Base-by-base conservation (phyloP, 2,329 filamentous ascomycete genomes). In the Hymenoscyphus fructigenus region DNA sequence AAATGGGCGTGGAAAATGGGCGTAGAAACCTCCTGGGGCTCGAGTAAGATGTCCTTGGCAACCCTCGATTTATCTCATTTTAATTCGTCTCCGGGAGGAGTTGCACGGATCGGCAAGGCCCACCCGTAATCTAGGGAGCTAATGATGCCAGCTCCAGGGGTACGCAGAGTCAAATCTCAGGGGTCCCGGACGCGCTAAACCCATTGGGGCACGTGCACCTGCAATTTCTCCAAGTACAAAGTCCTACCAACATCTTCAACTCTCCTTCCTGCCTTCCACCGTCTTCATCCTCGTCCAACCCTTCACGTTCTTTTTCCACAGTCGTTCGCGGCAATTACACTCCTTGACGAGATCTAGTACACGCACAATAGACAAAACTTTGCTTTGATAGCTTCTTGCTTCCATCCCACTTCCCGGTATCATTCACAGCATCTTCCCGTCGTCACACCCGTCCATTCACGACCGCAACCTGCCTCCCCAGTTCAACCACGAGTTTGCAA, bases 281-380 rank as follows among this genome's bases (percentile, higher is more conserved):
- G 57, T 38, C 55, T 57, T 63, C 36, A 23, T 61, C 60, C 47
- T 63, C 57, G 55, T 62, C 65, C 65, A 61, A 59, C 60, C 59
- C 38, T 12, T 29, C 57, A 61, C 63, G 28, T 57, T 65, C 65
- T n/a, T 66, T 63, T 60, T 38, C 41, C 41, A 23, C 62, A 62
- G 65, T 68, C 64, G 62, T 65, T 65, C 62, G 64, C 66, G 62
- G 65, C 66, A 68, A 29, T 68, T 66, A 66, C 66, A 65, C 60
- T 68, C 66, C 66, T 66, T 68, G 34, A 59, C 44, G 38, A 65
- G 28, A 36, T 34, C 38, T 55, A 44, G 28, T 26, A 32, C 53
- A 32, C 23, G 23, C 47, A 53, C 47, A 5, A 53, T 53, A 26
- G 20, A 10, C 23, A 53, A 53, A 53, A 14, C 44, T n/a, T 56